These are phyloP conservation scores for Alternaria viburni DNA, from an alignment of 2,329 filamentous ascomycete species.

Conservation along the genomic window DNA sequence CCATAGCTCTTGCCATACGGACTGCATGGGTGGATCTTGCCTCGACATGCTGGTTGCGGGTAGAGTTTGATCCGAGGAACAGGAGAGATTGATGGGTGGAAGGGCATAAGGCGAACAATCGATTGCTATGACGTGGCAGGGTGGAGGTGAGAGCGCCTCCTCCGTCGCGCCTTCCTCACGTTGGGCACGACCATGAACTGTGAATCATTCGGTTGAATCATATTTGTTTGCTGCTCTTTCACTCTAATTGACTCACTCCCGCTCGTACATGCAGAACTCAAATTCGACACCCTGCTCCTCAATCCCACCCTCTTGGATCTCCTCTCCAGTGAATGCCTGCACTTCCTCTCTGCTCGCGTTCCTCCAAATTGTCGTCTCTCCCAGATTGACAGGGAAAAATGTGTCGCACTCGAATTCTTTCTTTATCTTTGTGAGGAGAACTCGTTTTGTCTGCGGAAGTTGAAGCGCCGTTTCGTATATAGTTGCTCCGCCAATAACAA, in stretches of 20 bases:
- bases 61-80: not conserved
- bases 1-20: slow-evolving; percentile 7
- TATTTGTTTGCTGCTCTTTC: not conserved
- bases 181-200: not conserved
- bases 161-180: not conserved
- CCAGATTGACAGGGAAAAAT: slow-evolving; percentile 69
- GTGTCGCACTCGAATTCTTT: slow-evolving; percentile 78
- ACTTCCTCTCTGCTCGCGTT: slow-evolving; percentile 61
- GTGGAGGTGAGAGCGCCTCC: not conserved
- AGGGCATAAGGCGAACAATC: not conserved
- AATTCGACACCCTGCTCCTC: slow-evolving; percentile 70
- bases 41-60: not conserved
- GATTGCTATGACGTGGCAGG: not conserved
- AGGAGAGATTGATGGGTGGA: not conserved
- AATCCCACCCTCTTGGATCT: slow-evolving; percentile 61
- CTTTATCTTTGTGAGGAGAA: slow-evolving; percentile 73
- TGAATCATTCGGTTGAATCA: not conserved
- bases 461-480: slow-evolving; percentile 78
- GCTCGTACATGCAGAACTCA: slow-evolving; percentile 74
- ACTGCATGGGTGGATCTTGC: not conserved
- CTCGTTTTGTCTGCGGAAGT: slow-evolving; percentile 62
- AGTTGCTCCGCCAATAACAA: slow-evolving; percentile 88
- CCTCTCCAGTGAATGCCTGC: slow-evolving; percentile 70
- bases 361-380: slow-evolving; percentile 60
- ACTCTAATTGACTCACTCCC: slow-evolving; percentile 15